Evolutionary conservation across 805 yeast genomes (phyloP).

Genomic region (Diddensiella transvaalensis): DNA sequence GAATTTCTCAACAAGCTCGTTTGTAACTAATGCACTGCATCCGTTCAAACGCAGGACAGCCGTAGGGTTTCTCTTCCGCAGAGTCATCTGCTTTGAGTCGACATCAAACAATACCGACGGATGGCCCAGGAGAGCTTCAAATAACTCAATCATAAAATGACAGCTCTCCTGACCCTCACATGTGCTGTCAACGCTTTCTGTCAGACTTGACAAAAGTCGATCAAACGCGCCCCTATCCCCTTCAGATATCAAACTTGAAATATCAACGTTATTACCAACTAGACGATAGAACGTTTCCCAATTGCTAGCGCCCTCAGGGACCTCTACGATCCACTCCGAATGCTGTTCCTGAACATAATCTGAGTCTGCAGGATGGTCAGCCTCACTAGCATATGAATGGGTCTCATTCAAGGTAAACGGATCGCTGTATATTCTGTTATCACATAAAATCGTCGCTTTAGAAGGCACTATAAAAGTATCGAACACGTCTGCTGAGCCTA

Average conservation of each 20-base stretch:
- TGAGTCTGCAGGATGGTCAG: no score
- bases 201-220: background rate
- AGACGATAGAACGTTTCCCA: conserved; percentile 8
- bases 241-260: conserved; percentile 3
- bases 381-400: no score
- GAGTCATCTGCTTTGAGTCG: conserved; percentile 5
- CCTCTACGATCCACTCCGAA: no score
- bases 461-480: no score
- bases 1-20: background rate
- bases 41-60: conserved; percentile 6
- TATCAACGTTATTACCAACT: background rate
- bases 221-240: background rate
- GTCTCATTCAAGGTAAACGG: no score
- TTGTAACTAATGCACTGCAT: conserved; percentile 1
- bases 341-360: no score
- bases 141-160: background rate
- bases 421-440: no score
- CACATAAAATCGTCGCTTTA: no score
- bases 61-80: background rate
- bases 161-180: background rate
- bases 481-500: no score
- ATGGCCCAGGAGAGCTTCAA: conserved; percentile 7
- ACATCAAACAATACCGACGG: conserved; percentile 11
- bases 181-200: no score
- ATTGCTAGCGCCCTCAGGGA: no score